Conservation (phyloP, 1,139 yeast species). For the Geotrichum siamense region DNA sequence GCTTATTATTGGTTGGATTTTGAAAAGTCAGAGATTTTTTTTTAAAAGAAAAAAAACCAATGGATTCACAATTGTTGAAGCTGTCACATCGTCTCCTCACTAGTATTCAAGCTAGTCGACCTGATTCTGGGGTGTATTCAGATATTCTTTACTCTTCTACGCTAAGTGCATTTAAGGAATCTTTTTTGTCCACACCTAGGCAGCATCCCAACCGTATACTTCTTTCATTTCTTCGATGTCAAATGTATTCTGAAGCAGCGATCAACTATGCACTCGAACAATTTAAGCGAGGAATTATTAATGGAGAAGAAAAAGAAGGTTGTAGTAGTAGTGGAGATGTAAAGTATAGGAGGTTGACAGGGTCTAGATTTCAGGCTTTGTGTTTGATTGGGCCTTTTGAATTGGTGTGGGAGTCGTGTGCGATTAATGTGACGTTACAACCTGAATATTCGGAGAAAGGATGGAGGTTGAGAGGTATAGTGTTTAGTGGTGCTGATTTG, state of each 20-base stretch:
- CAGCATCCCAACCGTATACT: not conserved
- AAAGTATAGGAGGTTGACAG: not conserved
- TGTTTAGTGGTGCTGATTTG: not conserved
- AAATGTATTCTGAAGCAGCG: conserved; percentile 1
- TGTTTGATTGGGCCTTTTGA: not conserved
- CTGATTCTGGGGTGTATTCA: too few relatives aligned
- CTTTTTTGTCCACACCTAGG: not conserved
- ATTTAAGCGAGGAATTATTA: not conserved
- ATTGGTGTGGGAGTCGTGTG: not conserved
- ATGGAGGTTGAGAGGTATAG: not conserved
- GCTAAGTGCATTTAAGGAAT: not conserved
- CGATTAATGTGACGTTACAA: not conserved
- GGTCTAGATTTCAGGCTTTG: conserved; percentile 1
- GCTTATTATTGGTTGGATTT: too few relatives aligned
- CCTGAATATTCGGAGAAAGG: not conserved
- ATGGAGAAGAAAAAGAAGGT: not conserved
- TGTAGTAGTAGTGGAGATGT: not conserved
- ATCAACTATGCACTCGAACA: not conserved
- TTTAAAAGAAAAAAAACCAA: too few relatives aligned
- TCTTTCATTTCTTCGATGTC: not conserved
- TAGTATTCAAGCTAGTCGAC: not conserved
- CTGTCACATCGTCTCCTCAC: not conserved
- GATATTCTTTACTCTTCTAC: not conserved
- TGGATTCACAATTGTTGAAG: not conserved
- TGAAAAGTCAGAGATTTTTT: too few relatives aligned